A percentile compares a stretch with the other conserved stretches of the same genome.
Conservation (phyloP, 495 filamentous ascomycete species). For the Penicillium crystallinum region DNA sequence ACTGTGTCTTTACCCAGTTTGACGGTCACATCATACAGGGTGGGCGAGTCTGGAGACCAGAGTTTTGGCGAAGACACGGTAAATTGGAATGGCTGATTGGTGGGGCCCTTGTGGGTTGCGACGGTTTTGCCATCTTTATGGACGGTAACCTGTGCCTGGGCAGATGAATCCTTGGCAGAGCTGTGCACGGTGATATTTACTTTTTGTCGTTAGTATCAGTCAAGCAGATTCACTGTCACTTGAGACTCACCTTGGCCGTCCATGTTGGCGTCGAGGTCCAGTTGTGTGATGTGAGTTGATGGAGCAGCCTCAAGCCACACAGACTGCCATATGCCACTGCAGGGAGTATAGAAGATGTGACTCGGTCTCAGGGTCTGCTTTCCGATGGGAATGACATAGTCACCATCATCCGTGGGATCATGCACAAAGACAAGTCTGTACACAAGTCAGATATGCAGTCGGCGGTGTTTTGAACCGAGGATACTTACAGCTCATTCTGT, state of each 20-base stretch:
- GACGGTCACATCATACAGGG: constrained; percentile 57
- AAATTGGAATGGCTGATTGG: constrained; percentile 49
- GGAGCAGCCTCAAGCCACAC: constrained; percentile 64
- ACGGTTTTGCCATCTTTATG: constrained; percentile 36
- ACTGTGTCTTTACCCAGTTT: constrained; percentile 50
- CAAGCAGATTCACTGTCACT: background rate
- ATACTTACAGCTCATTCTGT: constrained; percentile 49
- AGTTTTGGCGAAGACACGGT: constrained; percentile 44
- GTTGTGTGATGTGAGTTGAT: constrained; percentile 45
- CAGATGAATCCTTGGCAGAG: constrained; percentile 17
- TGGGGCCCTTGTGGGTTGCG: constrained; percentile 32
- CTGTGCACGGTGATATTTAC: constrained; percentile 49
- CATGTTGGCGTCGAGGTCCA: constrained; percentile 55
- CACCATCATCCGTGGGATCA: constrained; percentile 56
- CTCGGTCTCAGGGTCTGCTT: constrained; percentile 55
- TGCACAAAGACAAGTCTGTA: constrained; percentile 55
- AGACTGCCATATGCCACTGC: constrained; percentile 65
- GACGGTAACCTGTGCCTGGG: constrained; percentile 39
- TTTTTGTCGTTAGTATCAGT: constrained; percentile 24
- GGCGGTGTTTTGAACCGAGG: background rate
- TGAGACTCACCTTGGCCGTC: constrained; percentile 48
- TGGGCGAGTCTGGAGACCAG: constrained; percentile 58
- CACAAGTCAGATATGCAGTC: constrained; percentile 3
- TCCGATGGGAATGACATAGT: constrained; percentile 55
- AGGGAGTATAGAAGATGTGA: constrained; percentile 67